These are phyloP conservation scores for Caryopteris hybrid DNA, from an alignment of 305 asterid genomes.

Conservation along the genomic window DNA sequence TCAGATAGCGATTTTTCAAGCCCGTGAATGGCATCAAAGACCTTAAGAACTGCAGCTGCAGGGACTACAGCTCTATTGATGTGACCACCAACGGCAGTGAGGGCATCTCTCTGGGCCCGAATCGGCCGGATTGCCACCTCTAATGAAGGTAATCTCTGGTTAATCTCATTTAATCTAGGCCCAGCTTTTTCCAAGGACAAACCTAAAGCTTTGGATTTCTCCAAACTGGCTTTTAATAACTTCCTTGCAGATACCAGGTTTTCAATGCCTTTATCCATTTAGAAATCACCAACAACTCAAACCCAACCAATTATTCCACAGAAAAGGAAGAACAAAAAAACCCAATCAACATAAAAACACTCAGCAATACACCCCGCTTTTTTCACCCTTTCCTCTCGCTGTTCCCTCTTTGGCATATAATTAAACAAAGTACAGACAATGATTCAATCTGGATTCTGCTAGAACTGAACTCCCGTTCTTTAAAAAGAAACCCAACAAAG, in stretches of 20 bases:
- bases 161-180: slow-evolving; percentile 70
- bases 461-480: slow-evolving; percentile 30
- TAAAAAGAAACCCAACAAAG: not conserved
- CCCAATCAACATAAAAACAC: not conserved
- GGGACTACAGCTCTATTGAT: slow-evolving; percentile 88
- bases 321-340: not conserved
- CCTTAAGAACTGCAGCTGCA: slow-evolving; percentile 94
- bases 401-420: not conserved
- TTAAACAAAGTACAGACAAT: not conserved
- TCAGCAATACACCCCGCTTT: not conserved
- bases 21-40: slow-evolving; percentile 92
- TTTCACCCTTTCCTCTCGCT: not conserved
- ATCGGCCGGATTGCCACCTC: slow-evolving; percentile 80
- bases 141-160: slow-evolving; percentile 57
- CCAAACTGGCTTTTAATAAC: slow-evolving; percentile 52
- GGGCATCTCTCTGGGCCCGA: slow-evolving; percentile 63
- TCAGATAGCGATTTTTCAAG: slow-evolving; percentile 83
- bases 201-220: slow-evolving; percentile 56
- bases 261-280: slow-evolving; percentile 56
- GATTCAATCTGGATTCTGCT: slow-evolving; percentile 30
- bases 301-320: slow-evolving; percentile 11
- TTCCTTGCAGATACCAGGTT: slow-evolving; percentile 65
- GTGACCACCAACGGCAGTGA: slow-evolving; percentile 72
- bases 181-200: slow-evolving; percentile 54
- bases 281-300: not conserved